Base-by-base conservation (phyloP, 768 basidiomycete genomes). In the Trametes elegans region DNA sequence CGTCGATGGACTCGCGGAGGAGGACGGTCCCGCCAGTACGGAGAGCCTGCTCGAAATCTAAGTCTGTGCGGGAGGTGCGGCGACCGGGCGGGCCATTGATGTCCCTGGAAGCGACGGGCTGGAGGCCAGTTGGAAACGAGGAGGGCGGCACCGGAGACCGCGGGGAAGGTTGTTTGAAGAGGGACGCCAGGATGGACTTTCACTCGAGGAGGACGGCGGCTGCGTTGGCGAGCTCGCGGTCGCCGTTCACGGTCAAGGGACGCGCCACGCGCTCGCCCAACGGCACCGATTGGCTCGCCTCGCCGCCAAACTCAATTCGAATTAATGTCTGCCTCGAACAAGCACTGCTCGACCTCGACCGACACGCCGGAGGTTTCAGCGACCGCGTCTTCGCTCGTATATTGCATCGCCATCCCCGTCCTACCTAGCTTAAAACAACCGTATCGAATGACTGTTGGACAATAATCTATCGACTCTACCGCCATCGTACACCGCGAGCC, bases 21-120 rank as follows among this genome's bases (percentile, higher is more conserved):
- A 79, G 62, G 14, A 90, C 79, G 3, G 91, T 93, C 21, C 81
- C 85, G 36, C 82, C 82, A 10, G 74, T 75, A 55, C 74, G 78
- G 61, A 93, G 69, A 11, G 85, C 90, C 64, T 84, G 82, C 71
- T 93, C 90, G 62, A 93, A 93, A 67, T 90, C 88, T 66, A 87
- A 75, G 72, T 90, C 88, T 28, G 84, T 82, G 35, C 88, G 81
- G 38, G 90, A 91, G 40, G 78, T 68, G 27, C 88, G 80, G 52
- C 83, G 80, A 49, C 38, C 52, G 36, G 58, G 28, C 65, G 63
- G 45, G 66, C 69, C 71, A 64, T 65, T 68, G 46, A 69, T 47
- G 71, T 85, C 82, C 47, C 74, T 74, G 10, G 81, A 78, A 1
- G 76, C 80, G 56, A 83, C 75, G 10, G 88, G 84, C 35, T 79